Evolutionary conservation across 2,329 filamentous ascomycete species (phyloP).

Genomic region (Pseudogymnoascus sp.): DNA sequence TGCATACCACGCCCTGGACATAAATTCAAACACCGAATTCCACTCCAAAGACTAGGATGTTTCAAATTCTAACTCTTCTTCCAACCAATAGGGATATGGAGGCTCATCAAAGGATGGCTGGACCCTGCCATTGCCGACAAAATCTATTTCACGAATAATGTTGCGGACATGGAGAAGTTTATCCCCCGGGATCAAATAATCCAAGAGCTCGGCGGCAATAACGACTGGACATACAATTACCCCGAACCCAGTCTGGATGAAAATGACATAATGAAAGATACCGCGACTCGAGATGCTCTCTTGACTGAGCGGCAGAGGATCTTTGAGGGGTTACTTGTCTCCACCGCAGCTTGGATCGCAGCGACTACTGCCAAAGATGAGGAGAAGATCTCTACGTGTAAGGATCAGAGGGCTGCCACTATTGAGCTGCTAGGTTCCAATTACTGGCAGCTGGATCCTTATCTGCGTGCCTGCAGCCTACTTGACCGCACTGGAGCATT

Average conservation of each 20-base stretch:
- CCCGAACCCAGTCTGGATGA: slow-evolving; percentile 52
- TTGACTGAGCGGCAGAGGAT: slow-evolving; percentile 45
- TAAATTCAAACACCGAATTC: background rate
- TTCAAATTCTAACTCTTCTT: background rate
- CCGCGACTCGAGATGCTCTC: slow-evolving; percentile 40
- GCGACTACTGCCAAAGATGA: slow-evolving; percentile 17
- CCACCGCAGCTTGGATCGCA: slow-evolving; percentile 49
- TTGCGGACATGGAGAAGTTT: slow-evolving; percentile 54
- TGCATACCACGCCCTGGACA: background rate
- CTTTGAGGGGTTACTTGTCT: slow-evolving; percentile 48
- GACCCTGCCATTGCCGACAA: slow-evolving; percentile 69
- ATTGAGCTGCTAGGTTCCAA: slow-evolving; percentile 48
- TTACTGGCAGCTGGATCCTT: slow-evolving; percentile 67
- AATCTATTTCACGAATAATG: slow-evolving; percentile 60
- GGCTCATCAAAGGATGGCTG: slow-evolving; percentile 66
- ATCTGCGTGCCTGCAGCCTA: slow-evolving; percentile 52
- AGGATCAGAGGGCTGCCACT: slow-evolving; percentile 41
- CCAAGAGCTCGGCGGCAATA: slow-evolving; percentile 47
- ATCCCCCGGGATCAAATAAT: slow-evolving; percentile 53
- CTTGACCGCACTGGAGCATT: slow-evolving; percentile 47
- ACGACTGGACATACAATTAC: slow-evolving; percentile 59
- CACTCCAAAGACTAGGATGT: background rate
- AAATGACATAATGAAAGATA: slow-evolving; percentile 45
- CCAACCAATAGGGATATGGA: slow-evolving; percentile 36
- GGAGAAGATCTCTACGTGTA: slow-evolving; percentile 18